Percentiles rank a stretch among this genome's conserved stretches.
Evolutionary conservation across 2,329 filamentous ascomycete genomes (phyloP).

Genomic region (Diaporthe capsici): DNA sequence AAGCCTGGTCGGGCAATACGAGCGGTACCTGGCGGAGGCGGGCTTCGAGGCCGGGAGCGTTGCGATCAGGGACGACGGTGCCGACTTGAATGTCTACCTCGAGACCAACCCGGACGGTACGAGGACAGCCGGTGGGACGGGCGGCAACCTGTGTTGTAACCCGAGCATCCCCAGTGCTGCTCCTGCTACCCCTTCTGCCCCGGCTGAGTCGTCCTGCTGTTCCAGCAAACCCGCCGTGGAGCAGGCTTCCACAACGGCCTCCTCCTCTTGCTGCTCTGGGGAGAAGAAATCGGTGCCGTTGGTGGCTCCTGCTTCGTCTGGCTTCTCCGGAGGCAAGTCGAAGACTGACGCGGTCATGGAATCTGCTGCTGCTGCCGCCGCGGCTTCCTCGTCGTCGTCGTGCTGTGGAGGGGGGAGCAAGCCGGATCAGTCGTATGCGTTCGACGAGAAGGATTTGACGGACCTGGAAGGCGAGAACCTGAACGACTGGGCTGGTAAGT

Average conservation of each 20-base stretch:
- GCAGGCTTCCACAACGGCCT: not conserved
- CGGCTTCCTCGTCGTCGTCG: conserved; percentile 26
- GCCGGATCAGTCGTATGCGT: conserved; percentile 44
- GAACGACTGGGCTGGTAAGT: conserved; percentile 66
- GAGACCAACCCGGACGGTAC: conserved; percentile 48
- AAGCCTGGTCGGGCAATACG: conserved; percentile 65
- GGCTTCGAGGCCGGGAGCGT: conserved; percentile 65
- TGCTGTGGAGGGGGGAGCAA: conserved; percentile 33
- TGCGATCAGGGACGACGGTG: conserved; percentile 59
- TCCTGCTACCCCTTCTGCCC: conserved; percentile 30
- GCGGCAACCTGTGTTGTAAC: conserved; percentile 44
- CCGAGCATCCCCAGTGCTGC: conserved; percentile 31
- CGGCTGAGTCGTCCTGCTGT: conserved; percentile 5
- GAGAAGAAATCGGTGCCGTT: not conserved
- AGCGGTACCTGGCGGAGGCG: conserved; percentile 62
- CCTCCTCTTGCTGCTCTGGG: conserved; percentile 19
- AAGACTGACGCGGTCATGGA: conserved; percentile 43
- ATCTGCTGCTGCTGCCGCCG: conserved; percentile 30
- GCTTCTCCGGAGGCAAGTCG: conserved; percentile 29
- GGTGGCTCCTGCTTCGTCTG: conserved; percentile 4
- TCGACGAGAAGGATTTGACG: conserved; percentile 38
- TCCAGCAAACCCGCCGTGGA: not conserved
- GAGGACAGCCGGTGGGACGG: conserved; percentile 39
- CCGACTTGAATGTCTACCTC: conserved; percentile 64
- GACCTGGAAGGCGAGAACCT: conserved; percentile 55